Conservation (phyloP, 2,329 filamentous ascomycete species). For the Calonectria henricotiae region DNA sequence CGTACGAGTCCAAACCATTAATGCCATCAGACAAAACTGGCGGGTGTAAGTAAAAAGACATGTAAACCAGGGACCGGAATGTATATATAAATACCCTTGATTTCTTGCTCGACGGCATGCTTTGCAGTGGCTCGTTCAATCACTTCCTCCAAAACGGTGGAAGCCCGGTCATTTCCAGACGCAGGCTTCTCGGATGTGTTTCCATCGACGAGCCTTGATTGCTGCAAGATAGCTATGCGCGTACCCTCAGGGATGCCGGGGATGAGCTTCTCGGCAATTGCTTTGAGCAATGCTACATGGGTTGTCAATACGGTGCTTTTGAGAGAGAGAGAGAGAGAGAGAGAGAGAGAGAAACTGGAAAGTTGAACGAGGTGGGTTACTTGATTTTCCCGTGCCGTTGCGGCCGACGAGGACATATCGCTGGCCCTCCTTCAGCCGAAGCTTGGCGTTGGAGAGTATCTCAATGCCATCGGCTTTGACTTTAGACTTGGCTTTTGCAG, state of each 20-base stretch:
- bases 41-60: conserved; percentile 40
- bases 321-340: no score
- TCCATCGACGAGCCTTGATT: conserved; percentile 66
- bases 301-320: conserved; percentile 1
- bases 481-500: conserved; percentile 69
- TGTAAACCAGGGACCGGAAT: not conserved
- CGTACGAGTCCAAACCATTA: conserved; percentile 70
- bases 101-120: conserved; percentile 74
- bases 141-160: conserved; percentile 77
- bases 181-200: conserved; percentile 53
- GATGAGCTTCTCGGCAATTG: conserved; percentile 84
- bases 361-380: conserved; percentile 57
- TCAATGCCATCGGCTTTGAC: conserved; percentile 70
- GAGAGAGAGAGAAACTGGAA: no score
- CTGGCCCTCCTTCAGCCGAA: conserved; percentile 81
- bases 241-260: conserved; percentile 81
- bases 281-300: conserved; percentile 77
- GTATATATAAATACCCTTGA: conserved; percentile 64
- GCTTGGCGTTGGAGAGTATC: conserved; percentile 78
- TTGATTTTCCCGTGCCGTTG: conserved; percentile 89
- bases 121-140: conserved; percentile 74
- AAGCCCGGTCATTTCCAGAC: conserved; percentile 38
- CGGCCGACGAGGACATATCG: conserved; percentile 86
- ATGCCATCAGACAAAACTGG: conserved; percentile 73
- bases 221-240: conserved; percentile 79